Conservation (phyloP, 1,284 basidiomycete genomes). For the Fomitopsis pinicola region DNA sequence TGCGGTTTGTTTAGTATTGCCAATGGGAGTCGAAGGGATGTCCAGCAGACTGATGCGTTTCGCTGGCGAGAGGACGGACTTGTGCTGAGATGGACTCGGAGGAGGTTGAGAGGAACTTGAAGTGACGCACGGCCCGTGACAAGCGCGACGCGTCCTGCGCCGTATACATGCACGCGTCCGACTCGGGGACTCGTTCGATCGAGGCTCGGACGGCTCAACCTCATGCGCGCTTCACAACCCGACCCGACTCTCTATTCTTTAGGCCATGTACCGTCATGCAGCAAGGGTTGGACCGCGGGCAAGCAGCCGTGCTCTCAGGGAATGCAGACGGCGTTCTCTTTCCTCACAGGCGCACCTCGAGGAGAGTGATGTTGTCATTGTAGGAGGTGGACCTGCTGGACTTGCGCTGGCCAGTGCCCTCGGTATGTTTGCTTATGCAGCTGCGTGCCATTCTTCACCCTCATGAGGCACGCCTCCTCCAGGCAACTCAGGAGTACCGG, state of each 20-base stretch:
- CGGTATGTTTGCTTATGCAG: conserved; percentile 42
- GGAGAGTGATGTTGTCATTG: conserved; percentile 84
- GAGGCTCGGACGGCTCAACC: background rate
- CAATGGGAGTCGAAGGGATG: too few species aligned
- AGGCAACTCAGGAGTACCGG: conserved; percentile 53
- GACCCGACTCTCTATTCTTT: background rate
- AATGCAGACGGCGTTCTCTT: background rate
- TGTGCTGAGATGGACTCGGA: background rate
- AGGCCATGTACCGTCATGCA: background rate
- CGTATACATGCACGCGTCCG: too few species aligned
- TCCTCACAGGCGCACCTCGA: conserved; percentile 2
- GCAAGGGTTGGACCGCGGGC: background rate
- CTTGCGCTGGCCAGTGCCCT: conserved; percentile 87
- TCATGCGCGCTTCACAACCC: background rate
- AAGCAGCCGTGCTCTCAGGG: background rate
- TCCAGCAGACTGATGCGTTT: too few species aligned
- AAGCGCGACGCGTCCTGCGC: conserved; percentile 5
- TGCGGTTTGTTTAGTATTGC: too few species aligned
- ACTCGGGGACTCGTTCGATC: background rate
- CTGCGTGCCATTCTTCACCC: conserved; percentile 1
- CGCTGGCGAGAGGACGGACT: background rate
- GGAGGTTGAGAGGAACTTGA: background rate
- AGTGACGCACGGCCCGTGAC: conserved; percentile 1
- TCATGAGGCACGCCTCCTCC: background rate
- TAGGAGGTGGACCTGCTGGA: conserved; percentile 92